A percentile compares a stretch with the other conserved stretches of the same genome.
Evolutionary conservation across 768 basidiomycete genomes (phyloP).

Genomic region (Suillus subalutaceus): DNA sequence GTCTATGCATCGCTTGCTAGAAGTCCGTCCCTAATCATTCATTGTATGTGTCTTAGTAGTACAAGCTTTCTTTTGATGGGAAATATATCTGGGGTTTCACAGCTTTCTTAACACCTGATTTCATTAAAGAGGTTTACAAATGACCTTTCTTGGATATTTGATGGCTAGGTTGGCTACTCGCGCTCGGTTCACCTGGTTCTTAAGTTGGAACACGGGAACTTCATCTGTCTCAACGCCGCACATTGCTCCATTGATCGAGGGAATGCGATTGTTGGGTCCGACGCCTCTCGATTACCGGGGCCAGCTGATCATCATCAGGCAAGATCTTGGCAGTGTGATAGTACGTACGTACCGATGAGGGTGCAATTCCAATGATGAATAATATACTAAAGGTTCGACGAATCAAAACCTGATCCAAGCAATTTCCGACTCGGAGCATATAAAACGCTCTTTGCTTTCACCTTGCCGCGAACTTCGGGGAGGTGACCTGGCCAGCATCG

Average conservation of each 20-base stretch:
- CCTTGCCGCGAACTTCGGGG: not conserved
- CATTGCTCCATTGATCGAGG: not conserved
- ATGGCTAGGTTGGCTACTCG: not conserved
- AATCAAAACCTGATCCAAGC: not conserved
- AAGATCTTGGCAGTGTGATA: not conserved
- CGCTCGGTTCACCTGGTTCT: not conserved
- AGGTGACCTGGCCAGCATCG: not conserved
- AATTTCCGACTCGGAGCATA: conserved; percentile 4
- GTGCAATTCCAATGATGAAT: no score
- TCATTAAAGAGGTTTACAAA: not conserved
- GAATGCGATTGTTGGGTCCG: not conserved
- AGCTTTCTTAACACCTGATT: not conserved
- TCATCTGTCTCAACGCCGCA: not conserved
- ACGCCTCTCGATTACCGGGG: not conserved
- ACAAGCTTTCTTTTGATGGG: no score
- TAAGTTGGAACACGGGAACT: not conserved
- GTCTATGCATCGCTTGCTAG: not conserved
- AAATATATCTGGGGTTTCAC: conserved; percentile 2
- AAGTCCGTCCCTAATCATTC: not conserved
- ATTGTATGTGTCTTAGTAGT: not conserved
- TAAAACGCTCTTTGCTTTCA: not conserved
- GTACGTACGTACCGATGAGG: no score
- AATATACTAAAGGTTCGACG: not conserved
- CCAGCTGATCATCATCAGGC: not conserved
- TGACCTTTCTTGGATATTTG: not conserved